Percentiles rank a stretch among this genome's conserved stretches.
Conservation (phyloP, 2,329 filamentous ascomycete species). For the Geosmithia morbida region DNA sequence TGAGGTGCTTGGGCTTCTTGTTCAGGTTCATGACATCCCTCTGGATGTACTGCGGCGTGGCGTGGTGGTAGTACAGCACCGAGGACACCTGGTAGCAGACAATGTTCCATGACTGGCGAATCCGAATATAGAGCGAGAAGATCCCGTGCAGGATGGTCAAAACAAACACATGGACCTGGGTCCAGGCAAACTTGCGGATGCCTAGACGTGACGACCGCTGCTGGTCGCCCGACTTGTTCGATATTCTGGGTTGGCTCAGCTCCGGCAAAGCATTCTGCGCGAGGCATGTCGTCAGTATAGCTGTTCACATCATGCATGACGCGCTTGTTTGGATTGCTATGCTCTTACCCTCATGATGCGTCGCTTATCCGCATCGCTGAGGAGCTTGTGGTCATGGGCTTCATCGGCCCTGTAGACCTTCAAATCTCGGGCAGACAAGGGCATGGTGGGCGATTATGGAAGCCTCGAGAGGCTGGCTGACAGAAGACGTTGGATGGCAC, state of each 20-base stretch:
- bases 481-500: neutral
- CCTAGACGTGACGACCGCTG: constrained; percentile 30
- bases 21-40: constrained; percentile 66
- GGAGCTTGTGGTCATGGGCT: constrained; percentile 14
- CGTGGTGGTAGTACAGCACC: constrained; percentile 87
- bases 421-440: constrained; percentile 19
- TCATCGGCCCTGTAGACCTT: constrained; percentile 25
- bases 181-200: constrained; percentile 44
- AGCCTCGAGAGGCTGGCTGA: constrained; percentile 12
- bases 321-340: neutral
- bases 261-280: constrained; percentile 20
- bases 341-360: constrained; percentile 18
- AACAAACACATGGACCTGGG: constrained; percentile 49
- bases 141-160: constrained; percentile 62
- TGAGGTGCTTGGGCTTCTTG: constrained; percentile 72
- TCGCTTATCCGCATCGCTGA: constrained; percentile 20
- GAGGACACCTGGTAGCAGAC: constrained; percentile 65
- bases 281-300: neutral
- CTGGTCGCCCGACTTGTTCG: constrained; percentile 10
- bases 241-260: constrained; percentile 12
- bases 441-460: constrained; percentile 12
- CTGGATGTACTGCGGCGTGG: constrained; percentile 82
- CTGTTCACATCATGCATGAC: neutral
- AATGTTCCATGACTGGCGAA: constrained; percentile 66
- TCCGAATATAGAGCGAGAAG: constrained; percentile 78